These are phyloP conservation scores for Epichloe bromicola DNA, from an alignment of 2,329 filamentous ascomycete species.

Conservation along the genomic window DNA sequence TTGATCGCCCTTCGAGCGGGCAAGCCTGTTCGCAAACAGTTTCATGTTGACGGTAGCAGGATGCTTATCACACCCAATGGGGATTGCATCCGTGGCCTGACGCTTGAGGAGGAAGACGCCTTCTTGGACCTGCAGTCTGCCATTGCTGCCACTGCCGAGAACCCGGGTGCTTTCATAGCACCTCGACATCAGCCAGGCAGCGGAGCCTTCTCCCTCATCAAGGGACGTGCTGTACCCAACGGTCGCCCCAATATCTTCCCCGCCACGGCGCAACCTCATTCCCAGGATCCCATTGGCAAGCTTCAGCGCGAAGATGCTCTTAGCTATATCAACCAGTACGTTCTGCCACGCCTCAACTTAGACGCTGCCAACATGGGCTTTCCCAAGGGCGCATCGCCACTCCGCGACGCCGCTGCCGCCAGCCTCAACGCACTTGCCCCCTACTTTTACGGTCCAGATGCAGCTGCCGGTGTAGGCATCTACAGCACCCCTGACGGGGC, in stretches of 20 bases:
- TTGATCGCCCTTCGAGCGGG: slow-evolving; percentile 41
- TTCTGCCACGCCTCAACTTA: slow-evolving; percentile 46
- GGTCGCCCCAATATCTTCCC: slow-evolving; percentile 51
- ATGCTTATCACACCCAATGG: slow-evolving; percentile 66
- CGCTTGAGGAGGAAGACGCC: slow-evolving; percentile 52
- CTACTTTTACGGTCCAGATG: slow-evolving; percentile 40
- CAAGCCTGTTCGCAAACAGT: slow-evolving; percentile 45
- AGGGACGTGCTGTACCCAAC: slow-evolving; percentile 51
- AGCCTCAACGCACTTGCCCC: slow-evolving; percentile 42
- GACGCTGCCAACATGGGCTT: slow-evolving; percentile 33
- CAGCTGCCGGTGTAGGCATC: slow-evolving; percentile 30
- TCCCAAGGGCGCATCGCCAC: slow-evolving; percentile 23
- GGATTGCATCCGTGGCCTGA: slow-evolving; percentile 62
- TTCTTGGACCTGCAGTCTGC: slow-evolving; percentile 56
- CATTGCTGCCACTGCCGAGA: slow-evolving; percentile 35
- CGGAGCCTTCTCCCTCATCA: slow-evolving; percentile 48
- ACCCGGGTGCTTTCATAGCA: slow-evolving; percentile 43
- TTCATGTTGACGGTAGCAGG: slow-evolving; percentile 45
- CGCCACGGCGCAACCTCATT: slow-evolving; percentile 29
- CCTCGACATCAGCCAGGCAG: slow-evolving; percentile 38
- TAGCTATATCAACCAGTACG: slow-evolving; percentile 56
- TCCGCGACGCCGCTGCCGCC: slow-evolving; percentile 33
- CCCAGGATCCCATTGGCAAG: slow-evolving; percentile 48
- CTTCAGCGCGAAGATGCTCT: slow-evolving; percentile 54
- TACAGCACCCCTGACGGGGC: slow-evolving; percentile 25